Evolutionary conservation across 2,329 filamentous ascomycete genomes (phyloP).

Genomic region (Aspergillus clavatus): DNA sequence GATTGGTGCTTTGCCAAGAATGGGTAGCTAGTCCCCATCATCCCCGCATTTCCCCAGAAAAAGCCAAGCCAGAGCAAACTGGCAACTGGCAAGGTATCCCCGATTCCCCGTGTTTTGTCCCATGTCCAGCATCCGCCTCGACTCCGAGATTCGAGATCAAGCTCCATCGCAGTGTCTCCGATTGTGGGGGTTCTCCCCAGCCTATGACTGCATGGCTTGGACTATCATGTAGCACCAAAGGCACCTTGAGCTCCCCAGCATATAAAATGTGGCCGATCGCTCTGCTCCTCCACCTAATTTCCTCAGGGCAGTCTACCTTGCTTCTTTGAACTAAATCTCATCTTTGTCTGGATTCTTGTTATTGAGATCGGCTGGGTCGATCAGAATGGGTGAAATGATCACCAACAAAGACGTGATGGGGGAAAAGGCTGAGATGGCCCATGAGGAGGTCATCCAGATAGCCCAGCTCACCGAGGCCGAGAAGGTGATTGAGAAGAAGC

Average conservation of each 20-base stretch:
- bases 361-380: background rate
- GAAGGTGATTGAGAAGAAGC: constrained; percentile 33
- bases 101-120: background rate
- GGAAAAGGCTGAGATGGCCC: constrained; percentile 15
- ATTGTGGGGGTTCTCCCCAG: background rate
- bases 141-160: background rate
- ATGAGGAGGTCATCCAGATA: constrained; percentile 34
- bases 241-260: background rate
- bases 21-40: background rate
- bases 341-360: background rate
- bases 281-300: background rate
- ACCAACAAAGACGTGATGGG: constrained; percentile 14
- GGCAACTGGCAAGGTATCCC: too few species aligned
- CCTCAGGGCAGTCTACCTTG: background rate
- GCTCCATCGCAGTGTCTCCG: background rate
- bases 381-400: background rate
- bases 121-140: too few species aligned
- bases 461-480: constrained; percentile 28
- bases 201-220: background rate
- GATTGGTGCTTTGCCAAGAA: background rate
- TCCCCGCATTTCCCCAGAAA: background rate
- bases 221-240: background rate
- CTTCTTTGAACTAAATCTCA: background rate
- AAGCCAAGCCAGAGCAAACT: background rate
- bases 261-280: background rate